These are phyloP conservation scores for Diversispora epigaea DNA, from an alignment of 192 early-diverging fungal genomes.

Conservation along the genomic window DNA sequence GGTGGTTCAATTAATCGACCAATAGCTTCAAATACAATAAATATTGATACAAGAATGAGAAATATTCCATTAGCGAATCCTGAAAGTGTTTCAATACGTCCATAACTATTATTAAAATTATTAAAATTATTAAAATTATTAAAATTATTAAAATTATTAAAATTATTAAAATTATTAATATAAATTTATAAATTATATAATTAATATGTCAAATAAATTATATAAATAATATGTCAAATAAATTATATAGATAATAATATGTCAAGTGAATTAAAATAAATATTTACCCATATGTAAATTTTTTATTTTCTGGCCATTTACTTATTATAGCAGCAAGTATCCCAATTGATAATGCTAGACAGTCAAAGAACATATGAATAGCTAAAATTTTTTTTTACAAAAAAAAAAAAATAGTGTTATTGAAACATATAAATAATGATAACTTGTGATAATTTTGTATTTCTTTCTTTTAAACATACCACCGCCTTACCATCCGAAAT, in stretches of 20 bases:
- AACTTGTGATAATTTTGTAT: not conserved
- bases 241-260: no score
- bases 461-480: not conserved
- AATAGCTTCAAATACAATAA: slow-evolving; percentile 89
- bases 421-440: not conserved
- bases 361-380: slow-evolving; percentile 98
- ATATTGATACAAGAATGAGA: slow-evolving; percentile 82
- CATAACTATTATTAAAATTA: slow-evolving; percentile 59
- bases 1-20: slow-evolving; percentile 84
- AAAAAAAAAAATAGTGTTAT: slow-evolving; percentile 8
- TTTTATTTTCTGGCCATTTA: slow-evolving; percentile 84
- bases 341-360: slow-evolving; percentile 83
- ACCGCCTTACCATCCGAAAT: slow-evolving; percentile 73
- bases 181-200: no score
- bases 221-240: no score
- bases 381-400: slow-evolving; percentile 47
- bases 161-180: not conserved
- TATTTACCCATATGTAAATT: slow-evolving; percentile 71
- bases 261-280: no score
- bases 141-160: slow-evolving; percentile 12
- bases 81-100: slow-evolving; percentile 86
- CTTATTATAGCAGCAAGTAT: slow-evolving; percentile 86
- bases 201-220: no score
- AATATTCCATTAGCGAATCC: slow-evolving; percentile 94
- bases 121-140: not conserved